Conservation (phyloP, 2,329 filamentous ascomycete species). For the Penicillium olsonii region DNA sequence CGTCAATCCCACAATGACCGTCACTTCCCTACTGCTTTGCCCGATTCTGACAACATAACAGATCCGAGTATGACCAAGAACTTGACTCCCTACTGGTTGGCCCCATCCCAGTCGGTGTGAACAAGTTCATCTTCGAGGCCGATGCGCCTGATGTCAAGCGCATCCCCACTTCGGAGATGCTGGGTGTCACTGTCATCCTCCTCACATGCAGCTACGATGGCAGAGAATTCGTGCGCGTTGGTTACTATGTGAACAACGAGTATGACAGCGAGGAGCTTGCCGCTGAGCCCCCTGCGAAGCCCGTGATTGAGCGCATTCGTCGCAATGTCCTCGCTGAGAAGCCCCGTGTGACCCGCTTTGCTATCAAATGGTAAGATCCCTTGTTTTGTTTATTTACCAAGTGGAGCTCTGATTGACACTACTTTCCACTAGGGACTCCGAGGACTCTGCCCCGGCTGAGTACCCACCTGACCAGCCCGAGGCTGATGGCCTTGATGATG, state of each 20-base stretch:
- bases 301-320: constrained; percentile 85
- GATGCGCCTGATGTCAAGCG: constrained; percentile 85
- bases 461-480: constrained; percentile 98
- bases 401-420: background rate
- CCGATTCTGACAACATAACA: constrained; percentile 42
- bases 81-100: constrained; percentile 95
- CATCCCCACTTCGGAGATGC: constrained; percentile 92
- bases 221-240: constrained; percentile 94
- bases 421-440: constrained; percentile 73
- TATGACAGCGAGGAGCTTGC: constrained; percentile 90
- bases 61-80: constrained; percentile 96
- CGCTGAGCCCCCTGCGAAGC: constrained; percentile 87
- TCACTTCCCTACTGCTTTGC: constrained; percentile 7
- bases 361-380: constrained; percentile 84
- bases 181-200: constrained; percentile 95
- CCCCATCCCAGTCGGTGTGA: constrained; percentile 94
- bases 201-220: constrained; percentile 95
- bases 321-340: constrained; percentile 96
- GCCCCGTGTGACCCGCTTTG: constrained; percentile 93
- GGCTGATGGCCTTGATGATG: constrained; percentile 81
- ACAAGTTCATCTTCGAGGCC: constrained; percentile 98
- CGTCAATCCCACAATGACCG: constrained; percentile 41
- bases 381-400: constrained; percentile 16
- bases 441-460: constrained; percentile 91
- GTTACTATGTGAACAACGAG: constrained; percentile 99